These are phyloP conservation scores for Trichoderma sp. DNA, from an alignment of 2,329 filamentous ascomycete genomes.

Conservation along the genomic window DNA sequence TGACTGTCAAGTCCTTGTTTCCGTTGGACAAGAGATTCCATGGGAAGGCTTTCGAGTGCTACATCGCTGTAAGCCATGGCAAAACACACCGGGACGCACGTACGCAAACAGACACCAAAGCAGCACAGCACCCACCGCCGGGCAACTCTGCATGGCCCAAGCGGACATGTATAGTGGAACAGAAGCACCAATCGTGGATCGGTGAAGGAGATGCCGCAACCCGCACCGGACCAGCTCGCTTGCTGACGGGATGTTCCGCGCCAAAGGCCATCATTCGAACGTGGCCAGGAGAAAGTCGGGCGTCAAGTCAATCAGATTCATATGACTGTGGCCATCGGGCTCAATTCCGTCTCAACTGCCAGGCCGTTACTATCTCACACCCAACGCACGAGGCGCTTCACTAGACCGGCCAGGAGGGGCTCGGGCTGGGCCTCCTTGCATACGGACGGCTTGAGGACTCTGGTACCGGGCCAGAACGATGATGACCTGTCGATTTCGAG, in stretches of 20 bases:
- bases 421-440: conserved; percentile 4
- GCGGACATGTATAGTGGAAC: conserved; percentile 6
- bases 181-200: background rate
- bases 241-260: background rate
- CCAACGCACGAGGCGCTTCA: conserved; percentile 5
- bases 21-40: background rate
- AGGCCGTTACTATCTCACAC: conserved; percentile 2
- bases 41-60: background rate
- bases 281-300: background rate
- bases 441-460: background rate
- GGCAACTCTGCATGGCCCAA: background rate
- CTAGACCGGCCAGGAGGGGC: background rate
- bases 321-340: background rate
- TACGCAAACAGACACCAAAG: background rate
- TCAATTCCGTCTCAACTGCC: background rate
- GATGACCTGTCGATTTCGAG: conserved; percentile 18
- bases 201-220: background rate
- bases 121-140: background rate
- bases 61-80: background rate
- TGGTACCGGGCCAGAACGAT: conserved; percentile 2
- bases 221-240: background rate
- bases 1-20: background rate
- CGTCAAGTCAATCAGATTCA: conserved; percentile 4
- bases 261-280: background rate
- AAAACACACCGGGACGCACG: background rate